phyloP scores from a whole-genome alignment of 306 rosid species.

The Datisca glomerata region DNA sequence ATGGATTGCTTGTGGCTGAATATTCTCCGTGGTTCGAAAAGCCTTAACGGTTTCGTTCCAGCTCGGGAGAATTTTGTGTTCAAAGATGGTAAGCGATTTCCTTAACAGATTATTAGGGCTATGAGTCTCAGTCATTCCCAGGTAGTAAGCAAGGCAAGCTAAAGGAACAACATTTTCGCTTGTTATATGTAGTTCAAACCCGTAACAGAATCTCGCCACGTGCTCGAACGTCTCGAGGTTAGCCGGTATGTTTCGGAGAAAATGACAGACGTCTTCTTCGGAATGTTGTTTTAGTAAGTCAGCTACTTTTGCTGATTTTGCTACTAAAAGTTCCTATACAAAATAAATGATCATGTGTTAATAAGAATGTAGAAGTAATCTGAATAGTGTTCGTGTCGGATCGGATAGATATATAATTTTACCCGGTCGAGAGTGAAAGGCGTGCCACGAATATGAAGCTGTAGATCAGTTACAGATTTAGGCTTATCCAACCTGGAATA shows the following conservation, averaged over 20 bases:
- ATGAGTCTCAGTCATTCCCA: slow-evolving; percentile 37
- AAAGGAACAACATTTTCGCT: slow-evolving; percentile 33
- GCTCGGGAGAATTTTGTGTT: slow-evolving; percentile 29
- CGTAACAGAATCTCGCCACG: slow-evolving; percentile 35
- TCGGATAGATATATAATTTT: background rate
- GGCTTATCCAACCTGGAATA: slow-evolving; percentile 22
- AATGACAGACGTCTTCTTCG: slow-evolving; percentile 15
- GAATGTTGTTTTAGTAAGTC: slow-evolving; percentile 15
- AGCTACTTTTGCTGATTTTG: slow-evolving; percentile 30
- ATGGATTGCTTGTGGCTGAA: slow-evolving; percentile 20
- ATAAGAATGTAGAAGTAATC: background rate
- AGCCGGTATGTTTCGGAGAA: slow-evolving; percentile 26
- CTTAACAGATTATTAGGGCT: slow-evolving; percentile 30
- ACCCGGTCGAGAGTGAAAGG: slow-evolving; percentile 17
- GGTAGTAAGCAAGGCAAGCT: slow-evolving; percentile 23
- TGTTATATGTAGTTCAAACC: slow-evolving; percentile 20
- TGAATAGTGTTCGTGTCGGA: background rate
- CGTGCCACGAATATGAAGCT: slow-evolving; percentile 16
- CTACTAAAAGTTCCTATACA: slow-evolving; percentile 28
- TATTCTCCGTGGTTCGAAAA: slow-evolving; percentile 21
- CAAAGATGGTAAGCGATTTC: slow-evolving; percentile 16
- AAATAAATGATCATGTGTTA: background rate
- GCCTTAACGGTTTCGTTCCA: slow-evolving; percentile 43
- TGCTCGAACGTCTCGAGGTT: slow-evolving; percentile 22
- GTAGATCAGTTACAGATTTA: slow-evolving; percentile 8